Evolutionary conservation across 2,329 filamentous ascomycete genomes (phyloP).

Genomic region (Arthrobotrys musiformis): DNA sequence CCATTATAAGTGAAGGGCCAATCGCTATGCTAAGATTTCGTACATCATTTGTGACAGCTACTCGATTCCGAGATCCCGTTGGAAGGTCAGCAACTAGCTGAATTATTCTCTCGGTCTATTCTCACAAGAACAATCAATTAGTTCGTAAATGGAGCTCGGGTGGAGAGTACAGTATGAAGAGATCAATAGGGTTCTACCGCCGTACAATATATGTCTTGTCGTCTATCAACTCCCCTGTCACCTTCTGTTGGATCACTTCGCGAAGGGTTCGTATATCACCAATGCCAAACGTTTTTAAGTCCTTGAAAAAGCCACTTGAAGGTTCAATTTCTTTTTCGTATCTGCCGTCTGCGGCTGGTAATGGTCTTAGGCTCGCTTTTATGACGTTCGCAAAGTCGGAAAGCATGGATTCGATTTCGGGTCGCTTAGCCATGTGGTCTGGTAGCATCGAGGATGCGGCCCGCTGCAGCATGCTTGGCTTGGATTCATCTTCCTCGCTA

Average conservation of each 20-base stretch:
- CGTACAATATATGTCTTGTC: slow-evolving; percentile 84
- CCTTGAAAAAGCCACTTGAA: slow-evolving; percentile 46
- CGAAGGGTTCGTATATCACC: slow-evolving; percentile 73
- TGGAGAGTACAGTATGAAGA: background rate
- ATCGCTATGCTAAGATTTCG: background rate
- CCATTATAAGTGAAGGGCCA: background rate
- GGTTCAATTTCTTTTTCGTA: slow-evolving; percentile 42
- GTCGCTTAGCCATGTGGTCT: slow-evolving; percentile 46
- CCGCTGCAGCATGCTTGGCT: slow-evolving; percentile 38
- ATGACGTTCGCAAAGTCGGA: slow-evolving; percentile 43
- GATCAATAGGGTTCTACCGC: slow-evolving; percentile 18
- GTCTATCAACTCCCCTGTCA: slow-evolving; percentile 73
- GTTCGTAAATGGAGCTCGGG: background rate
- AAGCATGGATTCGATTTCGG: slow-evolving; percentile 45
- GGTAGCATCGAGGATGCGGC: slow-evolving; percentile 49
- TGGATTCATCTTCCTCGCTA: slow-evolving; percentile 23
- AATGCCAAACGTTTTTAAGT: slow-evolving; percentile 54
- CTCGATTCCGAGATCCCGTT: slow-evolving; percentile 70
- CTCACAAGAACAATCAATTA: background rate
- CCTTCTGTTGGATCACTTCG: slow-evolving; percentile 71
- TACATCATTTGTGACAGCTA: slow-evolving; percentile 70
- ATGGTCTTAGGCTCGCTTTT: slow-evolving; percentile 35
- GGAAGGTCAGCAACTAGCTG: slow-evolving; percentile 75
- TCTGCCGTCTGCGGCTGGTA: slow-evolving; percentile 17
- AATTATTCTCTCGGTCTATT: slow-evolving; percentile 58